Base-by-base conservation (phyloP, 768 basidiomycete species). In the Termitomyces sp. region DNA sequence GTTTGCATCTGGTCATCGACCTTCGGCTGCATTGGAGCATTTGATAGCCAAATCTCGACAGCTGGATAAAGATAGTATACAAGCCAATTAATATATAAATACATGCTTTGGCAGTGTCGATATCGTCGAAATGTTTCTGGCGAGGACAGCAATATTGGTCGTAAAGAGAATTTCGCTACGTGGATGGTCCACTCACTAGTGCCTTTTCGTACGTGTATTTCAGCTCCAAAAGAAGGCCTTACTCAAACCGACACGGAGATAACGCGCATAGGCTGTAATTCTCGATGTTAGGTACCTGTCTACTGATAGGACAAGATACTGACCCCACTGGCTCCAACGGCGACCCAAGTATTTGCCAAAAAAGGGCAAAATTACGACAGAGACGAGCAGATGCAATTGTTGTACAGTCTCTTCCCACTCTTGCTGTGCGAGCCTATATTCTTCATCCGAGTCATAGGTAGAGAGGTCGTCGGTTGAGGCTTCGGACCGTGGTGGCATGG, bases 401-500 rank as follows among this genome's bases (percentile, higher is more conserved):
- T 85, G 73, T 49, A 96, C 66, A 65, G 88, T 91, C 70, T 97
- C 94, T 64, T 94, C 88, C 94, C 94, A 96, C 74, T 97, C 94
- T 67, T 88, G 80, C 70, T 94, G 89, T 2, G 90, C 89, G 46
- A 88, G 75, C 40, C 77, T 82, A 63, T 82, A 84, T 64, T 93
- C 90, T 56, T 89, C 88, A 60, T 84, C 82, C 2, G 78, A 77
- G 68, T 85, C 84, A 67, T 81, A 83, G 12, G 79, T 68, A 19
- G 78, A 79, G 42, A 81, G 69, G 55, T 81, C 80, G 71, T 89
- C 88, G 56, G 87, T 65, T 34, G 86, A 90, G 61, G 70, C 68
- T 59, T 79, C 73, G 30, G 87, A 90, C 41, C 62, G 71, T 55
- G 88, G 81, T 55, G 88, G 81, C 88, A 89, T 89, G 62, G 21